phyloP scores from a whole-genome alignment of 2,329 filamentous ascomycete genomes.

The Ophiostoma ulmi region DNA sequence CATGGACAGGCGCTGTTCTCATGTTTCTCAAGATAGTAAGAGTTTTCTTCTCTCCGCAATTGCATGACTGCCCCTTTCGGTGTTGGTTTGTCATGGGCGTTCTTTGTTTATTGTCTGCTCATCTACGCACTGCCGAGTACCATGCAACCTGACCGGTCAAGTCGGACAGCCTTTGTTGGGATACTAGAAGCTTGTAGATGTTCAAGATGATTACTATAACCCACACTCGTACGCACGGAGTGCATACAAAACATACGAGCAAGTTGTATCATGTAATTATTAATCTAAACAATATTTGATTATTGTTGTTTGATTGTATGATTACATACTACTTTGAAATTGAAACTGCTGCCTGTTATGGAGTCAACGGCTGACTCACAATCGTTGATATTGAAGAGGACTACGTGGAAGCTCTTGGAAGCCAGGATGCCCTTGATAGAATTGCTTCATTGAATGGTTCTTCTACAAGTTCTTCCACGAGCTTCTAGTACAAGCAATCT shows the following conservation, averaged over 20 bases:
- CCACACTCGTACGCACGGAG: not conserved
- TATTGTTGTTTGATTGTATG: not conserved
- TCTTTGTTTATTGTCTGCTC: not conserved
- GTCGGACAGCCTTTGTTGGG: slow-evolving; percentile 15
- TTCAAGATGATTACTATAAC: not conserved
- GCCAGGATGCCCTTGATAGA: too few species aligned
- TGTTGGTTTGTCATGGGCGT: not conserved
- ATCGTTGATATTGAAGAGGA: not conserved
- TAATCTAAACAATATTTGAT: not conserved
- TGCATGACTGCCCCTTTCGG: not conserved
- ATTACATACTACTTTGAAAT: not conserved
- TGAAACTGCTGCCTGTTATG: slow-evolving; percentile 6
- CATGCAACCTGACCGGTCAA: slow-evolving; percentile 23
- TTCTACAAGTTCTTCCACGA: too few species aligned
- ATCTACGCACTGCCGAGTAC: slow-evolving; percentile 18
- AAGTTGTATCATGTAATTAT: not conserved
- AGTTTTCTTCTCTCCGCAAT: slow-evolving; percentile 1
- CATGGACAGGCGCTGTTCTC: not conserved
- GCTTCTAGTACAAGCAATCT: not conserved
- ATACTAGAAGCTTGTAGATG: not conserved
- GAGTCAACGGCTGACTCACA: not conserved
- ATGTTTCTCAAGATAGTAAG: not conserved
- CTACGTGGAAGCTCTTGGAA: not conserved
- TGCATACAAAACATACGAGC: slow-evolving; percentile 5
- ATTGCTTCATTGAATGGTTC: too few species aligned